Percentiles rank a stretch among this genome's conserved stretches.
Conservation (phyloP, 2,329 filamentous ascomycete genomes). For the Stagonosporopsis rhizophila region DNA sequence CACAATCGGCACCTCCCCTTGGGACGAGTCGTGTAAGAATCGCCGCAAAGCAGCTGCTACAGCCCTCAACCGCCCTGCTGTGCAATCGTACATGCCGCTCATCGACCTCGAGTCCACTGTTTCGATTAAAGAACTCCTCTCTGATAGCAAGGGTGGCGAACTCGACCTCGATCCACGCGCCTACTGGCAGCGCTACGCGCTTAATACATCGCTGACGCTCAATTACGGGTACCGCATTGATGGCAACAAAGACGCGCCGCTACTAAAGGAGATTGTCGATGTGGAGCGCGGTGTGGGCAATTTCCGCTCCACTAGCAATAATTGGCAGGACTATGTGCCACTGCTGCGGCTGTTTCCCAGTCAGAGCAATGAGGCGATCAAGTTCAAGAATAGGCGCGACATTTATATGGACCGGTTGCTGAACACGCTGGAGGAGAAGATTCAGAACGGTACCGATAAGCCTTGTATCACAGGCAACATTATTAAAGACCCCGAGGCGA, state of each 20-base stretch:
- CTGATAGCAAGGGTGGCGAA: constrained; percentile 67
- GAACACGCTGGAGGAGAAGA: constrained; percentile 65
- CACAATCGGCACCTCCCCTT: constrained; percentile 76
- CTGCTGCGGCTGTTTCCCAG: constrained; percentile 70
- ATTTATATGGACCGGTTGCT: constrained; percentile 68
- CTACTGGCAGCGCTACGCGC: constrained; percentile 77
- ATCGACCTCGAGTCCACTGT: constrained; percentile 77
- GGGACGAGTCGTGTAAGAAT: constrained; percentile 81
- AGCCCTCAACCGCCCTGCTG: constrained; percentile 76
- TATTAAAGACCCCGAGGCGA: constrained; percentile 72
- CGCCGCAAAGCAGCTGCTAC: constrained; percentile 80
- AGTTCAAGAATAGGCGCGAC: constrained; percentile 73
- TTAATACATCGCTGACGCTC: constrained; percentile 78
- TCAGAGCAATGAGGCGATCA: constrained; percentile 67
- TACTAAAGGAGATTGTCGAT: constrained; percentile 75
- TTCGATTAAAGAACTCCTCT: constrained; percentile 74
- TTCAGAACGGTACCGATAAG: constrained; percentile 68
- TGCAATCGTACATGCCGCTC: constrained; percentile 82
- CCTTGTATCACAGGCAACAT: constrained; percentile 75
- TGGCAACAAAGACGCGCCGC: constrained; percentile 69
- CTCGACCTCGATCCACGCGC: constrained; percentile 73
- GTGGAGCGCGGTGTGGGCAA: constrained; percentile 80
- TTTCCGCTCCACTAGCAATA: constrained; percentile 79
- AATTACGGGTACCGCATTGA: constrained; percentile 82
- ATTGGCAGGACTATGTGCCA: constrained; percentile 86